Percentiles rank a stretch among this genome's conserved stretches.
phyloP scores from a whole-genome alignment of 345 rosid genomes.

The Hevea brasiliensis region DNA sequence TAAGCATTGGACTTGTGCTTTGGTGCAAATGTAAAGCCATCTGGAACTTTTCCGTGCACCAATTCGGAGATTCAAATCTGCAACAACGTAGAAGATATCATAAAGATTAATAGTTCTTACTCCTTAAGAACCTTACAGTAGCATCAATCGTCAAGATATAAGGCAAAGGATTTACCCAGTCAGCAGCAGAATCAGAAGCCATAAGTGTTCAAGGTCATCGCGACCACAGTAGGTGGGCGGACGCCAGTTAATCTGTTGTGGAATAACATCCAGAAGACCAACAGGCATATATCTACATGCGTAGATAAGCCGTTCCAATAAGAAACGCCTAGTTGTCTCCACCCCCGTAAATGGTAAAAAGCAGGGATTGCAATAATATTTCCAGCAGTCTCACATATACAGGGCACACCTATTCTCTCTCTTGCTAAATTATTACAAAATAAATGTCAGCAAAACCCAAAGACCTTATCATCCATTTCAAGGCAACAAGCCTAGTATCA shows the following conservation, averaged over 20 bases:
- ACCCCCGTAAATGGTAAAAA: constrained; percentile 47
- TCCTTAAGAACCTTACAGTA: background rate
- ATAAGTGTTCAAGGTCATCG: constrained; percentile 94
- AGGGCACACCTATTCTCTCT: no score
- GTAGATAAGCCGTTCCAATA: constrained; percentile 94
- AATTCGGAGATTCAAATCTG: constrained; percentile 86
- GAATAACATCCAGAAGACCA: constrained; percentile 79
- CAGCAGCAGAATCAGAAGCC: constrained; percentile 96
- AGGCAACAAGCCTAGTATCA: background rate
- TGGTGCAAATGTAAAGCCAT: constrained; percentile 86
- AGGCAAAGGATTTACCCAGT: constrained; percentile 59
- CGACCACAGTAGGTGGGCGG: constrained; percentile 88
- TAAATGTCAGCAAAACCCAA: background rate
- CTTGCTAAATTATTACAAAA: no score
- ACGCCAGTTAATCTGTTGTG: constrained; percentile 86
- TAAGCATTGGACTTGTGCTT: constrained; percentile 93
- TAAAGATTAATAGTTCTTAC: no score
- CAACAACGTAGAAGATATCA: constrained; percentile 11
- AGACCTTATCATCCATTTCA: background rate
- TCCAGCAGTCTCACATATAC: no score
- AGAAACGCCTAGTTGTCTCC: constrained; percentile 88
- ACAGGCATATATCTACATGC: constrained; percentile 80
- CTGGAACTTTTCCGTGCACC: constrained; percentile 91
- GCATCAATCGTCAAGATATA: background rate
- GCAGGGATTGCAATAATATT: background rate